Evolutionary conservation across 176 grass and related monocot species (phyloP), one percentile per base, ranked within the genome.

Genomic region (Ananas comosus): DNA sequence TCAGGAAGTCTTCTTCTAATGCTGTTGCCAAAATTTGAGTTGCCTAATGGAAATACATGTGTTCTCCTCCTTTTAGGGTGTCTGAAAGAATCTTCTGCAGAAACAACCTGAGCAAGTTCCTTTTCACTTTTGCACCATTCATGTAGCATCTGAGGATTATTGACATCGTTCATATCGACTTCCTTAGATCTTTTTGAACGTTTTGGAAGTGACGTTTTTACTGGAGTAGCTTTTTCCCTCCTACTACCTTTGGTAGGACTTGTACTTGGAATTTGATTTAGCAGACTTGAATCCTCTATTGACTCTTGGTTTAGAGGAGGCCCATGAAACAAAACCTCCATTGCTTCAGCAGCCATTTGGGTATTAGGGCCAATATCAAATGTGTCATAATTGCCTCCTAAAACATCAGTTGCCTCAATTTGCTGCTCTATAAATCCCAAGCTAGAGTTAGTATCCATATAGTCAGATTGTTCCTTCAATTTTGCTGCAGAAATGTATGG

Each of bases 271-370:
- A 52, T 64, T 73, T 56, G 71, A 50, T 76, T 64, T 42, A 58
- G 18, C 56, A 18, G 49, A 74, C 80, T 21, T 74, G 67, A 57
- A 76, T 22, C 81, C 80, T 80, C 69, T 49, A 50, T 52, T 47
- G 42, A 65, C 48, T 79, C 70, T 67, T 28, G 68, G 85, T 78
- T 78, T 80, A 74, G 59, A 80, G 83, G 73, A 64, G 77, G 85
- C 70, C 59, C 68, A 83, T 87, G 81, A 50, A 76, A 65, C 76
- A 91, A 50, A 42, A 70, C 76, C 66, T 96, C 85, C 57, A 96
- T 89, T 75, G 81, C 88, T 91, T 91, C 88, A 25, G 71, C 64
- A 82, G 88, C 88, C 79, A 91, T 85, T 81, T 96, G 92, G 66
- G 88, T 91, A 81, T 96, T 85, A 64, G 79, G 83, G 61, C 86